A percentile compares a stretch with the other conserved stretches of the same genome.
These are phyloP conservation scores for Helichrysum umbraculigerum DNA, from an alignment of 129 eudicot genomes.

Conservation along the genomic window DNA sequence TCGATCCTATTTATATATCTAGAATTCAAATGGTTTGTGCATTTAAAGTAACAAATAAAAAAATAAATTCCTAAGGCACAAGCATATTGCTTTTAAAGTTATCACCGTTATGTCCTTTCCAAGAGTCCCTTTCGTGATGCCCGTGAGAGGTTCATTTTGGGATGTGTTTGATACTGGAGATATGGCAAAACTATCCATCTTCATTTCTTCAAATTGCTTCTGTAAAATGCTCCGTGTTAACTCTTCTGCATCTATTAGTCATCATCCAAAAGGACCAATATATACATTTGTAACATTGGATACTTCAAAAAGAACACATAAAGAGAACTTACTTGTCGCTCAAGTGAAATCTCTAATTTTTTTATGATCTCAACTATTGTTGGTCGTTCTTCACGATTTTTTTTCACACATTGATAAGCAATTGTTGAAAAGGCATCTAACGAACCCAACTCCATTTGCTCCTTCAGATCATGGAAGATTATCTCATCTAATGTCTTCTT, in stretches of 20 bases:
- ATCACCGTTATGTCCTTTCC: conserved; percentile 11
- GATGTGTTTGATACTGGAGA: background rate
- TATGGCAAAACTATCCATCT: background rate
- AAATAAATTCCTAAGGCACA: background rate
- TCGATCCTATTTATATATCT: no score
- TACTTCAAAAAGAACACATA: background rate
- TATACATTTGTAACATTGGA: background rate
- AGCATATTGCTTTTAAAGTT: background rate
- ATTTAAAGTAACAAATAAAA: background rate
- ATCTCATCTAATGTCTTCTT: conserved; percentile 21
- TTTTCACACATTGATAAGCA: background rate
- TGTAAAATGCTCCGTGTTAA: background rate
- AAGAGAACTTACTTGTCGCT: conserved; percentile 17
- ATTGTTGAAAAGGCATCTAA: background rate
- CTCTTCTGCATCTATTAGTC: background rate
- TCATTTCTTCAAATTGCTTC: conserved; percentile 17
- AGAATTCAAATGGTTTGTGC: no score
- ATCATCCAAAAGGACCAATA: no score
- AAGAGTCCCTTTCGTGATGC: background rate
- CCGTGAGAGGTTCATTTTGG: background rate
- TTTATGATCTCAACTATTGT: background rate
- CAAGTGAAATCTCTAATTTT: conserved; percentile 10
- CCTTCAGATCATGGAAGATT: conserved; percentile 14
- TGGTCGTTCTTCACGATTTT: background rate
- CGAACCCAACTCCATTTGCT: background rate